A percentile compares a stretch with the other conserved stretches of the same genome.
phyloP scores from a whole-genome alignment of 345 rosid genomes.

The Sapria himalayana region DNA sequence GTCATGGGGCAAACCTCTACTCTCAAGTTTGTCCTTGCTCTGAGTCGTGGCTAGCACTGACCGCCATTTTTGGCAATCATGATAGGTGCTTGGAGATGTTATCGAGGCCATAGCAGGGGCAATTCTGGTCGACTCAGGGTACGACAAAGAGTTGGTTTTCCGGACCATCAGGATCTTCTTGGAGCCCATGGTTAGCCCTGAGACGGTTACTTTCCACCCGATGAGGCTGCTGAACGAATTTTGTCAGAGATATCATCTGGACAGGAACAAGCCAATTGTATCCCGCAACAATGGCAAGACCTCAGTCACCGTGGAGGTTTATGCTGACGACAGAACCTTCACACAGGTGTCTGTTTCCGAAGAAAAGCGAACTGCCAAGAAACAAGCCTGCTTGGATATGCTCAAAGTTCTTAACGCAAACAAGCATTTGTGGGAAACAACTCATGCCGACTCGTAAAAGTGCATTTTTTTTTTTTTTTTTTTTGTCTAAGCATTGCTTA shows the following conservation, averaged over 20 bases:
- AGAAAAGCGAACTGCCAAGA: slow-evolving; percentile 33
- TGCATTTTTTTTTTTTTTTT: too few relatives aligned
- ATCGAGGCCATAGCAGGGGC: slow-evolving; percentile 86
- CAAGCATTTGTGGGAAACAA: background rate
- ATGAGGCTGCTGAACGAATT: slow-evolving; percentile 36
- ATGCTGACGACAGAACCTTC: slow-evolving; percentile 21
- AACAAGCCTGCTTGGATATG: slow-evolving; percentile 35
- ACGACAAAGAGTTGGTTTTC: slow-evolving; percentile 35
- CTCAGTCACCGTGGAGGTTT: slow-evolving; percentile 25
- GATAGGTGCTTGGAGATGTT: slow-evolving; percentile 73
- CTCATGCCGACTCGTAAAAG: too few relatives aligned
- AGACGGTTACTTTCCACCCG: slow-evolving; percentile 40
- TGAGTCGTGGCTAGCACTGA: too few relatives aligned
- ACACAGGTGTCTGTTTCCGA: slow-evolving; percentile 17
- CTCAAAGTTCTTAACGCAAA: slow-evolving; percentile 24
- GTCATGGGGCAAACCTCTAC: too few relatives aligned
- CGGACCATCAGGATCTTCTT: slow-evolving; percentile 45
- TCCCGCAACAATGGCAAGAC: slow-evolving; percentile 9
- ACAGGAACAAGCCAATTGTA: slow-evolving; percentile 5
- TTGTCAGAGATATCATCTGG: slow-evolving; percentile 26
- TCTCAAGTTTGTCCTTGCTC: too few relatives aligned
- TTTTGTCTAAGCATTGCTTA: too few relatives aligned
- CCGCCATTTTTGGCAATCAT: too few relatives aligned
- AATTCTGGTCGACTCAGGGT: slow-evolving; percentile 59
- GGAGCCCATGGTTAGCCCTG: slow-evolving; percentile 53